phyloP scores from a whole-genome alignment of 2,329 filamentous ascomycete genomes.

The Xylaria sp. region DNA sequence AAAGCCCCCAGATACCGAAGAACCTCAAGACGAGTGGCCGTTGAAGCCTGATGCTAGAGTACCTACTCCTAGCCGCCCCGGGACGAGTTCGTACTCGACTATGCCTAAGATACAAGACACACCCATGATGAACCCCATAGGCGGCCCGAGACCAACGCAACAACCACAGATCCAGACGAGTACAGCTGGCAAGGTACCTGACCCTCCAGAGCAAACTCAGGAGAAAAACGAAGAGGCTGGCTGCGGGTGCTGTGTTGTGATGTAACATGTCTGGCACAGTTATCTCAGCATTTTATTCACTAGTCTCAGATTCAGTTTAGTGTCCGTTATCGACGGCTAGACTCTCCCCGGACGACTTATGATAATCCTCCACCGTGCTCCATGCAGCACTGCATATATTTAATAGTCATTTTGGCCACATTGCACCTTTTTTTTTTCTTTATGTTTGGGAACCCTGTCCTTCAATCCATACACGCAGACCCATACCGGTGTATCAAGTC shows the following conservation, averaged over 20 bases:
- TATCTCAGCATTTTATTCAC: constrained; percentile 27
- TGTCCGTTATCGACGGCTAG: constrained; percentile 14
- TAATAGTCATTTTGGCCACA: constrained; percentile 36
- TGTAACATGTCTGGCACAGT: constrained; percentile 61
- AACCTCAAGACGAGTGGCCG: constrained; percentile 66
- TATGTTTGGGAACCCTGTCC: constrained; percentile 35
- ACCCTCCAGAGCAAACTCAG: constrained; percentile 61
- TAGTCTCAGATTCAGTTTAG: constrained; percentile 22
- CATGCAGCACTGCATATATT: constrained; percentile 40
- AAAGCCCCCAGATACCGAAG: constrained; percentile 55
- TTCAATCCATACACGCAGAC: constrained; percentile 28
- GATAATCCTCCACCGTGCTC: constrained; percentile 27
- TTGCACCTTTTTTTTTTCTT: constrained; percentile 35
- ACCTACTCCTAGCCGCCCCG: constrained; percentile 58
- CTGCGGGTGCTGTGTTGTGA: constrained; percentile 78
- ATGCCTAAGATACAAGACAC: constrained; percentile 68
- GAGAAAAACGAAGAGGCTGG: constrained; percentile 66
- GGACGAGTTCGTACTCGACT: constrained; percentile 67
- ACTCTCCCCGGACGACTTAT: constrained; percentile 24
- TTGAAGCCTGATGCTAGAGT: constrained; percentile 62
- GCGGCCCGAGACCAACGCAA: constrained; percentile 58
- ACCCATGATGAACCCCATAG: constrained; percentile 53
- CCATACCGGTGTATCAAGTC: constrained; percentile 11
- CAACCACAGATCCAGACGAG: constrained; percentile 60
- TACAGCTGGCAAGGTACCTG: constrained; percentile 57